Conservation (phyloP, 1,139 yeast species). For the Nadsonia commutata region DNA sequence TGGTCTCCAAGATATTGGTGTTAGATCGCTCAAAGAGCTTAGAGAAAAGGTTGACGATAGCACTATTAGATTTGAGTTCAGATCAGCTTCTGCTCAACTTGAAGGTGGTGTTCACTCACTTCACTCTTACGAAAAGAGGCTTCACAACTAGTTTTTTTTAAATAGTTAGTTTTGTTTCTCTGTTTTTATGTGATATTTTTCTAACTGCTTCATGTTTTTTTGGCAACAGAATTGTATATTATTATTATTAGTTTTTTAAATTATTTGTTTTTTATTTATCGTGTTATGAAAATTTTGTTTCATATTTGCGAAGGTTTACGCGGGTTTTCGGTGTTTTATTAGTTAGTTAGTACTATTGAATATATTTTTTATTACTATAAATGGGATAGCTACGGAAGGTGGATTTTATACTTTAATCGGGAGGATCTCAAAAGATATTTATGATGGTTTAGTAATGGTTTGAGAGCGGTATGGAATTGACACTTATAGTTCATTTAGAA, state of each 20-base stretch:
- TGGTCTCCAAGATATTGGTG: conserved; percentile 97
- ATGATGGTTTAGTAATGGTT: no score
- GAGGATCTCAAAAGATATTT: no score
- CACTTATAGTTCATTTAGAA: no score
- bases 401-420: no score
- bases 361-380: no score
- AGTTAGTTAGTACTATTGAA: no score
- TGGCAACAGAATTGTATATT: background rate
- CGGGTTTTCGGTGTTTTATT: no score
- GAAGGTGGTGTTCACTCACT: conserved; percentile 98
- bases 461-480: no score
- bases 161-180: conserved; percentile 2
- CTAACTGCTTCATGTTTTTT: conserved; percentile 2
- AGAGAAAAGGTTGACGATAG: conserved; percentile 53
- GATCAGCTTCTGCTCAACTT: conserved; percentile 97
- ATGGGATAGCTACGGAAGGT: no score
- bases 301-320: background rate
- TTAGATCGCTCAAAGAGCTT: conserved; percentile 47
- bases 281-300: background rate
- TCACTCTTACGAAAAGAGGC: conserved; percentile 93
- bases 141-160: conserved; percentile 47
- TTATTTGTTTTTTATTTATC: background rate
- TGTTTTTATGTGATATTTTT: background rate
- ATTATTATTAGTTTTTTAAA: conserved; percentile 2
- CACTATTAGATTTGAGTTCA: conserved; percentile 80